These are phyloP conservation scores for Scopulariopsis brevicaulis DNA, from an alignment of 2,329 filamentous ascomycete genomes.

Conservation along the genomic window DNA sequence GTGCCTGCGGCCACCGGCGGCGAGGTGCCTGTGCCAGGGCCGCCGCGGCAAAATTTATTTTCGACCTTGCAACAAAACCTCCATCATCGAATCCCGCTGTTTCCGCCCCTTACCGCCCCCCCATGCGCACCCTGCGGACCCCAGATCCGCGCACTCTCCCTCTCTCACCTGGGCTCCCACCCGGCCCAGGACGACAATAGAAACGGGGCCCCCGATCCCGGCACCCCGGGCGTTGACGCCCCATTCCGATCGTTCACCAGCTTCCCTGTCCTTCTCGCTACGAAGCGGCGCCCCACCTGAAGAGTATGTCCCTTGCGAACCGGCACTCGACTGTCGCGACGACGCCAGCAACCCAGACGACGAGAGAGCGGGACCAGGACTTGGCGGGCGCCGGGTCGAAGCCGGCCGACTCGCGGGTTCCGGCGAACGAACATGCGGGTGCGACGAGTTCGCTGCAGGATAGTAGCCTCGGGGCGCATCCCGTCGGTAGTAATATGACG, in stretches of 20 bases:
- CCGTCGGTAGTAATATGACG: slow-evolving; percentile 19
- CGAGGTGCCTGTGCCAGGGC: background rate
- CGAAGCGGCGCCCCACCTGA: background rate
- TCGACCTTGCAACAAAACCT: background rate
- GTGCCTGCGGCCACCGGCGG: background rate
- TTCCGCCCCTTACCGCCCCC: background rate
- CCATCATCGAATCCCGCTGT: background rate
- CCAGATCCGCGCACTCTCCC: background rate
- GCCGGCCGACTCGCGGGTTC: slow-evolving; percentile 16
- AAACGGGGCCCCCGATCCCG: too few species aligned
- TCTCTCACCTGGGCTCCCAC: background rate
- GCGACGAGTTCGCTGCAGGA: slow-evolving; percentile 16
- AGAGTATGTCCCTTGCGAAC: slow-evolving; percentile 2
- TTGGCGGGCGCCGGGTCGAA: slow-evolving; percentile 12
- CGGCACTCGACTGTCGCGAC: background rate
- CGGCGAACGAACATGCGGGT: slow-evolving; percentile 21
- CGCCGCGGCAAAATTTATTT: slow-evolving; percentile 1
- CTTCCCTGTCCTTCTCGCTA: background rate
- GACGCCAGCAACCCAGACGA: background rate
- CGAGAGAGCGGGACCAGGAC: background rate
- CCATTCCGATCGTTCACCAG: background rate
- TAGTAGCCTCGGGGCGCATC: slow-evolving; percentile 11
- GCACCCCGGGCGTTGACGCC: background rate
- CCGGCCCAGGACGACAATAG: background rate
- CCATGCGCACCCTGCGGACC: background rate